Evolutionary conservation across 2,329 filamentous ascomycete species (phyloP), one percentile per base, ranked within the genome.

Genomic region (Ceratocystiopsis sp.): DNA sequence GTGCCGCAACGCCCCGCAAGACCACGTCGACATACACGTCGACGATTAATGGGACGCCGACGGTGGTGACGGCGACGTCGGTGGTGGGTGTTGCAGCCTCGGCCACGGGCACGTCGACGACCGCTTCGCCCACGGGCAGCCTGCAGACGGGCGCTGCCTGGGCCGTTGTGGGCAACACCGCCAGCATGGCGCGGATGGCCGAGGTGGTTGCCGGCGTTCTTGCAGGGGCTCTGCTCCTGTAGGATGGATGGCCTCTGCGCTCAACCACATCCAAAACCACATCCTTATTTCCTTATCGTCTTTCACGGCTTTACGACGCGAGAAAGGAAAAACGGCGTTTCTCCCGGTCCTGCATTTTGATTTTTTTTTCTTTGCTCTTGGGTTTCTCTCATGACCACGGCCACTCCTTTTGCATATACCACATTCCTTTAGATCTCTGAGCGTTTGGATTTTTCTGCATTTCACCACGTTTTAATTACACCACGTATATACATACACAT

Each of bases 51-150:
- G 69, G 69, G 21, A 61, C 59, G 32, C 57, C 65, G 42, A 61
- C 62, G 3, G 60, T 64, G 13, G 55, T 70, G 40, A 71, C 67
- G 12, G 61, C 61, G n/a, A 71, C 68, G 1, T 67, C 66, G 0
- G 67, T 59, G 52, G 67, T 71, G 3, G 61, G 59, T 18, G 62
- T 66, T 35, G 57, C 62, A 12, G 51, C 16, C 58, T 42, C 42
- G 32, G 42, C 19, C 3, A 55, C 53, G 3, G 54, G 50, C 15
- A 45, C 53, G 9, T 56, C 60, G 5, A 55, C 59, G 10, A 58
- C 48, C 4, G 58, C 61, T 16, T 7, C 25, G 25, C 5, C 25
- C 6, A 56, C 59, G 32, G 53, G 52, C 17, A 54, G 48, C 18
- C 55, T 61, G 17, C 59, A 61, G 50, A 55, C 54, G 18, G 47